Evolutionary conservation across 2,329 filamentous ascomycete genomes (phyloP), one percentile per base, ranked within the genome.

Genomic region (Aureobasidium mangrovei): DNA sequence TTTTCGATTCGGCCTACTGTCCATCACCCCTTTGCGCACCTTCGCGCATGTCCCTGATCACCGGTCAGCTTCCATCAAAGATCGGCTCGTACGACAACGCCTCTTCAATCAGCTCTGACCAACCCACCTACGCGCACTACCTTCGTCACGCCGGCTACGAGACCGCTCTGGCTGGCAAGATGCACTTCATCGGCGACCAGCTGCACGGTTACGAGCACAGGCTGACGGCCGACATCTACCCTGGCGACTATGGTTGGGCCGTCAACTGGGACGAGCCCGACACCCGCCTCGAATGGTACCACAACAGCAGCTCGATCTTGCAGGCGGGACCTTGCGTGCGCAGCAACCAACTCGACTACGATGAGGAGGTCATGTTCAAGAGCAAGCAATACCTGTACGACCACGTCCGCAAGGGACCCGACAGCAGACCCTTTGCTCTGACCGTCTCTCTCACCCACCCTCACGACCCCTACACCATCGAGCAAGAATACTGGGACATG

Each of bases 131-230:
- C 66, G 89, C 91, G 7, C 91, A 96, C 70, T 95, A 95, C 71
- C 76, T 96, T 53, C 86, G 91, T 47, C 78, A 81, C 40, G 83
- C 85, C 63, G 89, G 88, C 52, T 96, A 96, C 65, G 88, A 95
- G 71, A 95, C 91, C 9, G 87, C 86, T 4, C 76, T 96, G 62
- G 89, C 91, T 4, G 91, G 91, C 59, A 96, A 96, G 78, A 96
- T 96, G 91, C 91, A 96, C 72, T 96, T 96, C 68, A 86, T 94
- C 53, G 91, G 91, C 33, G 91, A 96, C 67, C 91, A 96, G 72
- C 77, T 96, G 57, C 91, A 96, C 68, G 91, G 91, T 31, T 96
- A 95, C 65, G 91, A 96, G 74, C 86, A 88, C 64, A 83, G 91
- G 55, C 77, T 96, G 64, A 96, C 91, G n/a, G 88, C 85, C 61